A percentile compares a stretch with the other conserved stretches of the same genome.
Evolutionary conservation across 108 stramenopile genomes (phyloP).

Genomic region (Seminavis robusta): DNA sequence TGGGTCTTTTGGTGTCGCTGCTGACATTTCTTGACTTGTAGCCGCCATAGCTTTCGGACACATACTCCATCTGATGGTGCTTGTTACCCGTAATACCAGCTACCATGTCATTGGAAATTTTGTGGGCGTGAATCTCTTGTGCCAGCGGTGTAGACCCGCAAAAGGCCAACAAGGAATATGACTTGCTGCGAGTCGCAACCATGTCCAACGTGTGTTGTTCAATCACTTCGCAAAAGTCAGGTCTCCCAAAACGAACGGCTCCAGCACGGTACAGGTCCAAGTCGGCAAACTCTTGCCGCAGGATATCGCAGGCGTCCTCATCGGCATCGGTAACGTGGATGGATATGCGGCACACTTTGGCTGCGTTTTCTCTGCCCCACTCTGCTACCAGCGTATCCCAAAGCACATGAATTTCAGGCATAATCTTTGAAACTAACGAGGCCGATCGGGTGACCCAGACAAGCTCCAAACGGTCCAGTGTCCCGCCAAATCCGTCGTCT

Average conservation of each 20-base stretch:
- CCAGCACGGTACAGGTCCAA: constrained; percentile 13
- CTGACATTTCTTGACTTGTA: no score
- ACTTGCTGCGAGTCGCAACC: constrained; percentile 11
- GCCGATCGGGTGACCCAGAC: constrained; percentile 39
- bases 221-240: constrained; percentile 16
- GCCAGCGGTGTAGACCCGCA: constrained; percentile 31
- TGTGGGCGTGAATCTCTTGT: constrained; percentile 2
- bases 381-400: constrained; percentile 22
- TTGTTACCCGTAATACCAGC: constrained; percentile 31
- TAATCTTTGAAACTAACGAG: constrained; percentile 17
- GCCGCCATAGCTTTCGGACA: constrained; percentile 38
- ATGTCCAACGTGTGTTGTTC: constrained; percentile 29
- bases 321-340: constrained; percentile 34
- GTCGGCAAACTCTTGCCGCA: constrained; percentile 14
- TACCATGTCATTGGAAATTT: constrained; percentile 31
- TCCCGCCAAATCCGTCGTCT: background rate
- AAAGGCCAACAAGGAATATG: constrained; percentile 33
- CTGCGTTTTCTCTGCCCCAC: constrained; percentile 34
- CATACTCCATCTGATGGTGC: constrained; percentile 36
- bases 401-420: constrained; percentile 26
- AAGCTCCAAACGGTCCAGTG: constrained; percentile 19
- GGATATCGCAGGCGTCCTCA: constrained; percentile 7
- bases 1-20: no score
- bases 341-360: constrained; percentile 25
- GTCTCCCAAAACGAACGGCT: constrained; percentile 16